phyloP scores from a whole-genome alignment of 2,329 filamentous ascomycete genomes.

The Purpureocillium takamizusanense region DNA sequence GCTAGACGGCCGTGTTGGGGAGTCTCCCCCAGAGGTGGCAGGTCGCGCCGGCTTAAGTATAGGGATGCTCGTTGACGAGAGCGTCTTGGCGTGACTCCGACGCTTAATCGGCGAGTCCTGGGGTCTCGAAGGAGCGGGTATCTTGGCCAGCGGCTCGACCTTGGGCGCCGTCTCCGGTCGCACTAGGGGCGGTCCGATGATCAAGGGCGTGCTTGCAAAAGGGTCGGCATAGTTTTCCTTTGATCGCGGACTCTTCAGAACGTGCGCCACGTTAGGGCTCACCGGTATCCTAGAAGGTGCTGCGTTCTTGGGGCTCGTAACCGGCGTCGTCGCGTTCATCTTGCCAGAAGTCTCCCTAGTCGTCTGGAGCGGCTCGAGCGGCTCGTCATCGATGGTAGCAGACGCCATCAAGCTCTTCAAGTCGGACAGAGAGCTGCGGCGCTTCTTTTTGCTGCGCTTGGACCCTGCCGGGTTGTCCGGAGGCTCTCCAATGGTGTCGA shows the following conservation, averaged over 20 bases:
- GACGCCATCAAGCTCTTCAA: slow-evolving; percentile 61
- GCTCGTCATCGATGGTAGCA: slow-evolving; percentile 36
- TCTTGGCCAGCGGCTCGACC: slow-evolving; percentile 7
- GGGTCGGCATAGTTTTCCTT: slow-evolving; percentile 30
- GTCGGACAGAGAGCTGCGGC: slow-evolving; percentile 86
- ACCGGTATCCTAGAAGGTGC: slow-evolving; percentile 43
- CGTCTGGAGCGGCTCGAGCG: slow-evolving; percentile 39
- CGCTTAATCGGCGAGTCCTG: slow-evolving; percentile 16
- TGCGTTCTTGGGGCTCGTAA: slow-evolving; percentile 30
- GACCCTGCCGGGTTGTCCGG: slow-evolving; percentile 28
- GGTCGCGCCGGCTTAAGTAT: slow-evolving; percentile 34
- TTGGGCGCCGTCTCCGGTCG: slow-evolving; percentile 7
- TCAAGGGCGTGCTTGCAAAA: slow-evolving; percentile 8
- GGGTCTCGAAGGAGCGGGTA: slow-evolving; percentile 7
- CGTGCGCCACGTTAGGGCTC: slow-evolving; percentile 32
- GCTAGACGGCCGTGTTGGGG: slow-evolving; percentile 13
- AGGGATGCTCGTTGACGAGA: slow-evolving; percentile 47
- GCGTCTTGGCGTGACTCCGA: slow-evolving; percentile 35
- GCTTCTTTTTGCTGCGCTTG: slow-evolving; percentile 59
- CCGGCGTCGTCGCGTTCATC: slow-evolving; percentile 32
- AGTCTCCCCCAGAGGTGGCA: slow-evolving; percentile 14
- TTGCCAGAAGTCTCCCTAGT: slow-evolving; percentile 47
- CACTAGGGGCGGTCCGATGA: slow-evolving; percentile 3
- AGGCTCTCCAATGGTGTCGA: slow-evolving; percentile 53
- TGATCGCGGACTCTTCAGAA: slow-evolving; percentile 32